Evolutionary conservation across 129 eudicot genomes (phyloP), one percentile per base, ranked within the genome.

Genomic region (Artemisia tridentata): DNA sequence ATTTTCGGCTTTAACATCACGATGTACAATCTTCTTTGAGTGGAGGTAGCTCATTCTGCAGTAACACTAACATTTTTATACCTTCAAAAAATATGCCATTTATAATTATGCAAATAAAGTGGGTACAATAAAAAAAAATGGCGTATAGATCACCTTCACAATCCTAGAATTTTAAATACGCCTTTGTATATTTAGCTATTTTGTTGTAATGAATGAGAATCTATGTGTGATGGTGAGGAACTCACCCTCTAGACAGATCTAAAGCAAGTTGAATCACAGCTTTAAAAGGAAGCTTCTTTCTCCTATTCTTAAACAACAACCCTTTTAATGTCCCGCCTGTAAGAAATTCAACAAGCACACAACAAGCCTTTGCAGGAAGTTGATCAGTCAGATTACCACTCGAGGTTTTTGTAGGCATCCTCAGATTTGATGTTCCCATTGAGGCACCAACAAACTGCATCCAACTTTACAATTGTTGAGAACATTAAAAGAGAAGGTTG

Each of bases 381-480:
- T 78, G 73, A 45, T 75, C 75, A 13, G 81, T 81, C 7, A 23
- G 62, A 64, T 77, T 88, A 29, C 84, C 96, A 10, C 84, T 58
- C 5, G 90, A 73, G 41, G 78, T 80, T 54, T 79, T 85, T 0
- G 81, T 64, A 60, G 96, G 98, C 13, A 89, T 86, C 80, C 83
- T 89, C n/a, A 93, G 85, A 79, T 93, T 86, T 59, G 91, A 85
- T 4, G 96, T 87, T 27, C 98, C 98, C 96, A 93, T 93, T 14
- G 98, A 93, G 48, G 98, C 98, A 60, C 98, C 98, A 72, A 93
- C 74, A 84, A 93, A 93, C 98, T 93, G 87, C 79, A 68, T 62
- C 21, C 11, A 27, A 84, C 3, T 5, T 65, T 18, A 45, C 14
- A 31, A 14, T 74, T 18, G 45, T 19, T 79, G 23, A 52, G n/a